Conservation (phyloP, 768 basidiomycete species). For the Boletus rufocinnamomeus region DNA sequence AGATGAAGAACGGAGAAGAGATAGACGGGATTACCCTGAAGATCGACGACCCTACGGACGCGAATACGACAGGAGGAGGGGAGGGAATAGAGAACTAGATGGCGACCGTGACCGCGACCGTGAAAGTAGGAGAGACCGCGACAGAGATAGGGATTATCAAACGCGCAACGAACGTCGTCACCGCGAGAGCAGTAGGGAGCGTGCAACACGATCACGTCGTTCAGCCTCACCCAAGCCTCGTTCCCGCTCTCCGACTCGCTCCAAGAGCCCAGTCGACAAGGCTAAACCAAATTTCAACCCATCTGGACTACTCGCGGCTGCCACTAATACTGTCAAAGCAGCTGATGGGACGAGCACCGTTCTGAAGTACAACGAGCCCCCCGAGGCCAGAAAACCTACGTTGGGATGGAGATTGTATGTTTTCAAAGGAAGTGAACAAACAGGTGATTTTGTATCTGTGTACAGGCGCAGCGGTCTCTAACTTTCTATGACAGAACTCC, state of each 20-base stretch:
- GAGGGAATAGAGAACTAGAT: slow-evolving; percentile 14
- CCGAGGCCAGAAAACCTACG: slow-evolving; percentile 91
- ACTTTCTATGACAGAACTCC: slow-evolving; percentile 56
- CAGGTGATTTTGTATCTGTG: slow-evolving; percentile 58
- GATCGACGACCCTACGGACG: slow-evolving; percentile 24
- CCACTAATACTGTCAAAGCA: slow-evolving; percentile 86
- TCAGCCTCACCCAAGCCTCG: slow-evolving; percentile 56
- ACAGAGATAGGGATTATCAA: slow-evolving; percentile 44
- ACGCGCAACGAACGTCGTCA: slow-evolving; percentile 30
- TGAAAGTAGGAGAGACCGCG: slow-evolving; percentile 18
- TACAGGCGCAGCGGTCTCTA: background rate
- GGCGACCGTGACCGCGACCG: slow-evolving; percentile 14
- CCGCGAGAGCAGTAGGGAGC: slow-evolving; percentile 32
- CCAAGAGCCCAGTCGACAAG: slow-evolving; percentile 53
- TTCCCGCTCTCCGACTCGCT: slow-evolving; percentile 44
- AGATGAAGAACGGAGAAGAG: slow-evolving; percentile 26
- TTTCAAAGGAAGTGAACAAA: slow-evolving; percentile 93
- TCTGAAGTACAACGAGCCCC: slow-evolving; percentile 97
- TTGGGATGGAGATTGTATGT: slow-evolving; percentile 95
- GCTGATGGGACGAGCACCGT: slow-evolving; percentile 77
- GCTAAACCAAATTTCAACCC: slow-evolving; percentile 87
- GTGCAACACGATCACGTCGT: slow-evolving; percentile 42
- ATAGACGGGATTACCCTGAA: slow-evolving; percentile 18
- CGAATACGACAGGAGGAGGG: slow-evolving; percentile 21
- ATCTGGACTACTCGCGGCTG: slow-evolving; percentile 92